Conservation (phyloP, 2,329 filamentous ascomycete species). For the Curvularia lunata region DNA sequence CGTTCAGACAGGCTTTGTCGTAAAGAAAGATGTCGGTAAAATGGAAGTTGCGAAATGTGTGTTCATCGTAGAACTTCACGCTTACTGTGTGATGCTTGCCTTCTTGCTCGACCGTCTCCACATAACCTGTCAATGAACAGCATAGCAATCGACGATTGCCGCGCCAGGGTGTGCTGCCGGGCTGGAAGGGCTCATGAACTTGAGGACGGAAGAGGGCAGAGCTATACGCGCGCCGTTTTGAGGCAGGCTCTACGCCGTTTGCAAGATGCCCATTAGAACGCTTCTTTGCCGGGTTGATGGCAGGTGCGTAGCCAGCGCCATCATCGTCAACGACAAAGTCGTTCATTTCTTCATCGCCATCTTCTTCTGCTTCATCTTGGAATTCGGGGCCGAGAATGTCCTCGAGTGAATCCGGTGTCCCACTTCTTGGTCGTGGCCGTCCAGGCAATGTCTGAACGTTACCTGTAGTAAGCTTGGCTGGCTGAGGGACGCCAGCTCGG, state of each 20-base stretch:
- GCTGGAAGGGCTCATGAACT: constrained; percentile 86
- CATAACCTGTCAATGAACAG: constrained; percentile 89
- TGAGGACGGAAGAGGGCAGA: constrained; percentile 63
- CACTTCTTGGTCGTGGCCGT: constrained; percentile 58
- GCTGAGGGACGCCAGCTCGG: constrained; percentile 67
- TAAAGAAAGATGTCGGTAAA: constrained; percentile 96
- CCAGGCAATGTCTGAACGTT: constrained; percentile 60
- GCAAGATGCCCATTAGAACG: constrained; percentile 59
- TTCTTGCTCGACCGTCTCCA: constrained; percentile 97
- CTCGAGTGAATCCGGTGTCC: constrained; percentile 78
- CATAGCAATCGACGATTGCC: constrained; percentile 93
- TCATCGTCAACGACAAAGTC: constrained; percentile 96
- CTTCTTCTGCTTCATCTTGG: constrained; percentile 59
- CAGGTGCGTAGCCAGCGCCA: constrained; percentile 80
- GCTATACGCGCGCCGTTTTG: constrained; percentile 60
- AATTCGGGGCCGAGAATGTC: constrained; percentile 73
- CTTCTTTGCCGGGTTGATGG: constrained; percentile 68
- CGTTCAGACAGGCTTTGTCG: constrained; percentile 90
- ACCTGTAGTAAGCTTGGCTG: constrained; percentile 59
- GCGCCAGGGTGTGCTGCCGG: constrained; percentile 93
- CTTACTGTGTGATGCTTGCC: constrained; percentile 86
- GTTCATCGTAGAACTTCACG: constrained; percentile 96
- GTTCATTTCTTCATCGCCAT: constrained; percentile 58
- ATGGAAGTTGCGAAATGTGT: constrained; percentile 91
- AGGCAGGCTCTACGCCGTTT: constrained; percentile 51